These are phyloP conservation scores for Discostella stelligeroides DNA, from an alignment of 108 stramenopile genomes.

Conservation along the genomic window DNA sequence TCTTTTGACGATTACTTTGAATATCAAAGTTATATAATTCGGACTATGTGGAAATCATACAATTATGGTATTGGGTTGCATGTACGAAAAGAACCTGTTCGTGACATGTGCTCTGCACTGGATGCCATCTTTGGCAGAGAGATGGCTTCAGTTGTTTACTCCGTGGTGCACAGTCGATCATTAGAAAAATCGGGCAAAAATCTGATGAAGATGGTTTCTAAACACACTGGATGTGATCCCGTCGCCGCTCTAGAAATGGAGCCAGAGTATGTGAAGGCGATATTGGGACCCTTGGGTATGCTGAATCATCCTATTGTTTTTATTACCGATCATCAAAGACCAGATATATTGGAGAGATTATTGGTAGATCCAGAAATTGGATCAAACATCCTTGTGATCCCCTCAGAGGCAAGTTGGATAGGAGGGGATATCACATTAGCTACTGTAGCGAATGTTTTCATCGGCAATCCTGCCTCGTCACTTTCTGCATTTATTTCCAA, in stretches of 20 bases:
- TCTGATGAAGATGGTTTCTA: slow-evolving; percentile 2
- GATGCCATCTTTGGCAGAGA: slow-evolving; percentile 28
- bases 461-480: slow-evolving; percentile 41
- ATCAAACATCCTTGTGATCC: slow-evolving; percentile 28
- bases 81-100: slow-evolving; percentile 2
- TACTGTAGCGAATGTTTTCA: slow-evolving; percentile 32
- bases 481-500: slow-evolving; percentile 49
- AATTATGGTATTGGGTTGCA: slow-evolving; percentile 27
- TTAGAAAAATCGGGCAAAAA: slow-evolving; percentile 20
- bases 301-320: slow-evolving; percentile 40
- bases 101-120: slow-evolving; percentile 26
- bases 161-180: slow-evolving; percentile 27
- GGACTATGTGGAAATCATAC: slow-evolving; percentile 33
- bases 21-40: slow-evolving; percentile 33
- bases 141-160: slow-evolving; percentile 6
- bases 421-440: slow-evolving; percentile 46
- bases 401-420: slow-evolving; percentile 40
- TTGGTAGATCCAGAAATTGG: slow-evolving; percentile 41
- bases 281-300: slow-evolving; percentile 39
- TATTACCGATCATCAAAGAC: slow-evolving; percentile 34
- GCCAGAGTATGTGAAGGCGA: slow-evolving; percentile 46
- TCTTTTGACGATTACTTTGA: slow-evolving; percentile 25
- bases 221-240: slow-evolving; percentile 34
- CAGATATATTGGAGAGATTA: slow-evolving; percentile 28
- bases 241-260: slow-evolving; percentile 46